These are phyloP conservation scores for Fusarium kyushuense DNA, from an alignment of 2,329 filamentous ascomycete species.

Conservation along the genomic window DNA sequence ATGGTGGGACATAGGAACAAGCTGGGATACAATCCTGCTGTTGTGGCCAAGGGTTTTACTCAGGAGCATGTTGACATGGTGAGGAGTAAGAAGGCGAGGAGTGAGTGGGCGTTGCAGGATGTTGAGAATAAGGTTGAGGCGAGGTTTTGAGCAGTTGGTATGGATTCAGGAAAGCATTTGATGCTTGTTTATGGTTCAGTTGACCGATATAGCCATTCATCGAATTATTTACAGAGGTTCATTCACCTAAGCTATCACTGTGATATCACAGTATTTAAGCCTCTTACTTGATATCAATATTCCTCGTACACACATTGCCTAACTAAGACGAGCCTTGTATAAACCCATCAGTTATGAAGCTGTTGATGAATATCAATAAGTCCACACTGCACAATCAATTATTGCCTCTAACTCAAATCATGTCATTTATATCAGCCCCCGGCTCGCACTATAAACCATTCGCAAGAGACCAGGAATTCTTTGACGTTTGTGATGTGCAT, in stretches of 20 bases:
- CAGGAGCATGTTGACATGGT: conserved; percentile 77
- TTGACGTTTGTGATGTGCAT: conserved; percentile 6
- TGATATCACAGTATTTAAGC: background rate
- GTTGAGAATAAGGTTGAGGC: conserved; percentile 57
- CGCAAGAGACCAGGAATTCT: conserved; percentile 5
- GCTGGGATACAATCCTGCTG: conserved; percentile 91
- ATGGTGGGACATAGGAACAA: conserved; percentile 74
- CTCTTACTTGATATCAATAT: background rate
- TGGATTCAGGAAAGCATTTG: background rate
- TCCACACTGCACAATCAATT: conserved; percentile 32
- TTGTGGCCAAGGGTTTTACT: conserved; percentile 90
- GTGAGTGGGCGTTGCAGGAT: conserved; percentile 83
- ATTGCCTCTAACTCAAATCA: conserved; percentile 22
- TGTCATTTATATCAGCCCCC: conserved; percentile 19
- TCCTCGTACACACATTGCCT: background rate
- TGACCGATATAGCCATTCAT: background rate
- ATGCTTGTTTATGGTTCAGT: background rate
- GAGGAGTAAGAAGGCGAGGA: conserved; percentile 73
- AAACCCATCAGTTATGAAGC: background rate
- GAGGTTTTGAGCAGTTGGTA: conserved; percentile 46
- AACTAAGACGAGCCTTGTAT: background rate
- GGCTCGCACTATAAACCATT: conserved; percentile 2
- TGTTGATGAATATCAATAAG: conserved; percentile 1
- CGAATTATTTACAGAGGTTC: background rate
- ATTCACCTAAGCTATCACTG: background rate